These are phyloP conservation scores for Pseudocercospora macadamiae DNA, from an alignment of 2,329 filamentous ascomycete species.

Conservation along the genomic window DNA sequence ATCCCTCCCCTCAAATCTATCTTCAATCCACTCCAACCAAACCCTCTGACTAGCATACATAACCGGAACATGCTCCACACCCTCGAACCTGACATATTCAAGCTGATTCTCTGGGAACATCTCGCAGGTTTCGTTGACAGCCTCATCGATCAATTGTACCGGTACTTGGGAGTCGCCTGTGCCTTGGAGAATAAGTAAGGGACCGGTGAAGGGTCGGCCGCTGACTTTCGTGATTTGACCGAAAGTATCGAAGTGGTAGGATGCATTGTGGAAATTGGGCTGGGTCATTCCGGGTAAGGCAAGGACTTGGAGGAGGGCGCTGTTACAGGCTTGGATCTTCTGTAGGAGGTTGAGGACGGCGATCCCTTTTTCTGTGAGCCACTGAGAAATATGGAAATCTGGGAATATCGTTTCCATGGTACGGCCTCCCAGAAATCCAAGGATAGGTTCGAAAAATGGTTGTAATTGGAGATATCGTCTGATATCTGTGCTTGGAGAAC, in stretches of 20 bases:
- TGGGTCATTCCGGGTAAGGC: background rate
- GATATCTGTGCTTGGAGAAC: constrained; percentile 13
- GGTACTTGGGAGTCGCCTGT: constrained; percentile 25
- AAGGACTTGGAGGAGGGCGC: background rate
- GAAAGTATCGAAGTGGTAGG: background rate
- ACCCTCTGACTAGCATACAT: constrained; percentile 34
- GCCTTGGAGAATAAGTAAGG: constrained; percentile 44
- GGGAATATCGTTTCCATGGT: constrained; percentile 9
- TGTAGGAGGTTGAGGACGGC: background rate
- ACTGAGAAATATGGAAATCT: constrained; percentile 1
- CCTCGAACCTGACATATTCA: constrained; percentile 30
- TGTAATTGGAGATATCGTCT: background rate
- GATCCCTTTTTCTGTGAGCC: constrained; percentile 11
- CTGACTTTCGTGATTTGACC: constrained; percentile 33
- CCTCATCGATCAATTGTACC: constrained; percentile 17
- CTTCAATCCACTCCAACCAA: constrained; percentile 39
- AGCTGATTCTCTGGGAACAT: constrained; percentile 26
- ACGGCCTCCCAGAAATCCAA: background rate
- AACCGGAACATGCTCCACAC: constrained; percentile 34
- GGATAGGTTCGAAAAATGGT: background rate
- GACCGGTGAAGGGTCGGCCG: constrained; percentile 38
- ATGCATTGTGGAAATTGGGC: background rate
- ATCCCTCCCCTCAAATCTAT: constrained; percentile 32
- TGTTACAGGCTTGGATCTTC: constrained; percentile 11
- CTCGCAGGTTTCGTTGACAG: constrained; percentile 29